Evolutionary conservation across 257 asterid genomes (phyloP), one percentile per base, ranked within the genome.

Genomic region (Agastache rugosa): DNA sequence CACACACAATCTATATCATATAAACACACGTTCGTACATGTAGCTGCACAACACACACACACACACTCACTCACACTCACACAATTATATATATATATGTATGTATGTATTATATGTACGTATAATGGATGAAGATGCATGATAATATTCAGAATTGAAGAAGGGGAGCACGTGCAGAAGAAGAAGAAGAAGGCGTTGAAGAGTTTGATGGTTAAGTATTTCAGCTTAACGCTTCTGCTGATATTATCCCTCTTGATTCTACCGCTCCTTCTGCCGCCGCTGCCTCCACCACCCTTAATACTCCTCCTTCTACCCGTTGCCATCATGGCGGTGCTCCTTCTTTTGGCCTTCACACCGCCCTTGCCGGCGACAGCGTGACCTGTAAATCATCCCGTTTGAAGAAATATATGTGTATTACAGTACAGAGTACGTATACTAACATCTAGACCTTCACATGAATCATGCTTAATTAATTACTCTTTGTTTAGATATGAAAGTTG

Each of bases 261-360:
- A 54, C 96, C 96, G 74, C 79, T 72, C 4, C 12, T 79, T 65
- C 47, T 86, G 72, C 88, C 90, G 19, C 85, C 88, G 47, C 85
- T 83, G 14, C 83, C 86, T 0, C 88, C 90, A 0, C 87, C 83
- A 25, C 88, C 88, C 16, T 51, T 34, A 0, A 6, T 82, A 62
- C 50, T 89, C 34, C 88, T 89, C 27, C 74, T 80, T 22, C 25
- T 85, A 60, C 96, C 96, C 16, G 77, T 85, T 77, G 78, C 77
- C 62, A 84, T 89, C 70, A 78, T 89, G 86, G 75, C 45, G 14
- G 37, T 80, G 60, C 85, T 89, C 20, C 0, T 83, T 39, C 39
- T 64, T 73, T 41, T 84, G 70, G 96, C 93, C 55, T 70, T 79
- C 71, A n/a, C 80, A 19, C 86, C 83, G 20, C 77, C 78, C 1